These are phyloP conservation scores for Dothidotthia symphoricarpi DNA, from an alignment of 2,329 filamentous ascomycete genomes.

Conservation along the genomic window DNA sequence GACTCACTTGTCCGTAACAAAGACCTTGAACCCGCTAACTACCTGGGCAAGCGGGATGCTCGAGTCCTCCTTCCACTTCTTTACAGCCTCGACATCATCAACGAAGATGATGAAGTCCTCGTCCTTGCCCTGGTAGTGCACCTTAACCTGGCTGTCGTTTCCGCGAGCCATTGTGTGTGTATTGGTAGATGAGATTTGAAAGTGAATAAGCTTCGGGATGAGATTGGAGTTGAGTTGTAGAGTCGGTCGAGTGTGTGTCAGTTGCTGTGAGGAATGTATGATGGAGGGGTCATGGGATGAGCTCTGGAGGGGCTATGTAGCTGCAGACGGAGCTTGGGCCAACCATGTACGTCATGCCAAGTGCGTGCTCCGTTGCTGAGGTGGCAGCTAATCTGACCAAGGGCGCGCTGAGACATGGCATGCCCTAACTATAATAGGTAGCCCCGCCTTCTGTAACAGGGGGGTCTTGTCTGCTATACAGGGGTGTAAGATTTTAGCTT, in stretches of 20 bases:
- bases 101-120: constrained; percentile 70
- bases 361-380: too few relatives aligned
- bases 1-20: constrained; percentile 82
- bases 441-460: too few relatives aligned
- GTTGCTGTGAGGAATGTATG: constrained; percentile 1
- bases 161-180: constrained; percentile 36
- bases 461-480: too few relatives aligned
- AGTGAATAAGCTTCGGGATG: background rate
- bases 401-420: too few relatives aligned
- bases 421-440: too few relatives aligned
- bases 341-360: constrained; percentile 37
- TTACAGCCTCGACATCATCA: constrained; percentile 60
- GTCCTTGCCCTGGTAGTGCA: constrained; percentile 76
- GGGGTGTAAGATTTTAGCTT: too few relatives aligned
- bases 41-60: constrained; percentile 79
- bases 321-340: constrained; percentile 16
- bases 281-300: constrained; percentile 19
- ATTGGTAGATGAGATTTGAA: constrained; percentile 2
- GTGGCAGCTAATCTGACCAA: too few relatives aligned
- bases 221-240: background rate
- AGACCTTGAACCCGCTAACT: constrained; percentile 83
- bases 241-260: constrained; percentile 1
- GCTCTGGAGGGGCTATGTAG: constrained; percentile 38
- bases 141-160: constrained; percentile 65
- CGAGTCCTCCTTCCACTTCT: constrained; percentile 81